phyloP scores from a whole-genome alignment of 1,139 yeast species.

The Geotrichum restrictum region DNA sequence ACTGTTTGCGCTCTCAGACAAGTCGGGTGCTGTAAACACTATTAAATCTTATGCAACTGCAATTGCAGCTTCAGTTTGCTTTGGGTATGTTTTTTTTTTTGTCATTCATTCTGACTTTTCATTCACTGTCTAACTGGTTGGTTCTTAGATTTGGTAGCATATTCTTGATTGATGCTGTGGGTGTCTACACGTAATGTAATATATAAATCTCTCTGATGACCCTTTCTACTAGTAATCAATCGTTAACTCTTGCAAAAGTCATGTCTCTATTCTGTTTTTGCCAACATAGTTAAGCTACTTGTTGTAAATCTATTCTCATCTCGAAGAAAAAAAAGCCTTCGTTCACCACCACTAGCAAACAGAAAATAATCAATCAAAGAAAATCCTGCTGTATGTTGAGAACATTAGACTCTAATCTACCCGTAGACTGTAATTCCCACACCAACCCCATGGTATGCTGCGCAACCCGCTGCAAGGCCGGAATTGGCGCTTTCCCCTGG shows the following conservation, averaged over 20 bases:
- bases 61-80: constrained; percentile 34
- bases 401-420: constrained; percentile 35
- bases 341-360: background rate
- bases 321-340: background rate
- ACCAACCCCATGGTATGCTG: constrained; percentile 38
- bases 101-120: background rate
- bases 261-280: no score
- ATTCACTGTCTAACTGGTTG: no score
- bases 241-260: no score
- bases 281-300: no score
- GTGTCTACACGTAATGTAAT: constrained; percentile 37
- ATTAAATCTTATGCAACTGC: constrained; percentile 28
- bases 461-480: constrained; percentile 41
- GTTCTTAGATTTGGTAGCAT: constrained; percentile 38
- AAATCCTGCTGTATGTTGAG: constrained; percentile 41
- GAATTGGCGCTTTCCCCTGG: constrained; percentile 43
- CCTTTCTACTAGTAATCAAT: no score
- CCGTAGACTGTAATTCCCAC: constrained; percentile 36
- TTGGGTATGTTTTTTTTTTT: constrained; percentile 34
- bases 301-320: no score
- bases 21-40: constrained; percentile 25
- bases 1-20: constrained; percentile 21
- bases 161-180: constrained; percentile 40
- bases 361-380: constrained; percentile 22
- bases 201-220: no score